Evolutionary conservation across 176 grass and related monocot genomes (phyloP), one percentile per base, ranked within the genome.

Genomic region (Tillandsia fasciculata): DNA sequence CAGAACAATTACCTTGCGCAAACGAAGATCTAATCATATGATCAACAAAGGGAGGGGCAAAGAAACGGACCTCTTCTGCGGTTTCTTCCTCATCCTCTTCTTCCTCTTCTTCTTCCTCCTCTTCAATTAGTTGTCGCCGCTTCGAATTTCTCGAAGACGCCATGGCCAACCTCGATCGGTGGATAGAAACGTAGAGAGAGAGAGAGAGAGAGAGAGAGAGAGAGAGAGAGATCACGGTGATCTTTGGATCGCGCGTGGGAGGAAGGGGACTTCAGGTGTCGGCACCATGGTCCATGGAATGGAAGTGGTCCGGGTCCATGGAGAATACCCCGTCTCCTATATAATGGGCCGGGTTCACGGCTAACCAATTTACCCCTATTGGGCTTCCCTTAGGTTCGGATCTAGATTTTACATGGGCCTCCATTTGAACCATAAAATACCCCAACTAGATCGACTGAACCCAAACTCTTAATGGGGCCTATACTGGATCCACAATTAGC

Each of bases 141-240:
- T 92, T 94, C 20, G 79, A 71, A 72, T 80, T 72, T 67, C 77
- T 80, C 20, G 82, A 76, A 63, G 77, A 80, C 69, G 92, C 75
- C 77, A 80, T 85, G 73, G 78, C 71, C 53, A 57, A 79, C 72
- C 65, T 69, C 80, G 20, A 84, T 87, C 90, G 77, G 86, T 70
- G 78, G 23, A 63, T 6, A 64, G 12, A 14, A 61, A 29, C 42
- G 53, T 56, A 11, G 52, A 54, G 52, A 54, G 15, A 15, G 13
- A 17, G 6, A 6, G 12, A 0, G 12, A 4, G n/a, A n/a, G 53
- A 57, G 53, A 57, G 53, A 57, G 53, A 24, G 14, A 70, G 67
- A 70, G 15, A 49, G 20, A 54, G 29, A 77, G 26, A 4, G 13
- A 13, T 77, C 58, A 15, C 52, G 52, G 65, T 27, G 54, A 14